phyloP scores from a whole-genome alignment of 192 early-diverging fungal genomes.

The Endogone sp. region DNA sequence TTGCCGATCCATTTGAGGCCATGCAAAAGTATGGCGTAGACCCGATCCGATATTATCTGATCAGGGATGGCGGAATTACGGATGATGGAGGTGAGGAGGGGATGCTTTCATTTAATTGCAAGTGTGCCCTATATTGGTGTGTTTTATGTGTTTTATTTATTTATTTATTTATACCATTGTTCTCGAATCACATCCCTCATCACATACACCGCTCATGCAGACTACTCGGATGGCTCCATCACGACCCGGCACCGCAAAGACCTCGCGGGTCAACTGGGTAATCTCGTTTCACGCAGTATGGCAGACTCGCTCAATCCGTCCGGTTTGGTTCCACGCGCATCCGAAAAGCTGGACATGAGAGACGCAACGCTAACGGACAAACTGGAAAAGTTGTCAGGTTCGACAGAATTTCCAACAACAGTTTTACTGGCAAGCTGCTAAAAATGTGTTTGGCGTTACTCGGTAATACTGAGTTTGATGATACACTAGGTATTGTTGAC shows the following conservation, averaged over 20 bases:
- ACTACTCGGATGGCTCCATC: slow-evolving; percentile 69
- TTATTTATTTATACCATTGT: not conserved
- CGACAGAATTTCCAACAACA: not conserved
- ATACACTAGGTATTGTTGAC: slow-evolving; percentile 18
- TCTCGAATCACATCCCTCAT: too few relatives aligned
- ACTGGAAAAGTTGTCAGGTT: slow-evolving; percentile 28
- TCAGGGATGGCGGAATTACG: slow-evolving; percentile 85
- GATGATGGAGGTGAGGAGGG: slow-evolving; percentile 68
- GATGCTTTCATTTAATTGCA: not conserved
- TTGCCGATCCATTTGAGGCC: slow-evolving; percentile 77
- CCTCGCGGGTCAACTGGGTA: slow-evolving; percentile 81
- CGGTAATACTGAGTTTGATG: too few relatives aligned
- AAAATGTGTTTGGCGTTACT: too few relatives aligned
- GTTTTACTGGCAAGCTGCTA: too few relatives aligned
- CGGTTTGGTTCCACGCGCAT: slow-evolving; percentile 28
- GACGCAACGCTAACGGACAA: slow-evolving; percentile 29
- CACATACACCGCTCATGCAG: slow-evolving; percentile 21
- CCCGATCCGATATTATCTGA: slow-evolving; percentile 83
- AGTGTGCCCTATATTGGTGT: not conserved
- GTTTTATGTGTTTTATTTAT: slow-evolving; percentile 1
- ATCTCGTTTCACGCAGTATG: slow-evolving; percentile 69
- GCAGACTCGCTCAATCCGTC: slow-evolving; percentile 52
- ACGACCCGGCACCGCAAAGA: slow-evolving; percentile 69
- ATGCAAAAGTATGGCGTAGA: slow-evolving; percentile 79
- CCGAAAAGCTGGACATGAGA: slow-evolving; percentile 11